A percentile compares a stretch with the other conserved stretches of the same genome.
These are phyloP conservation scores for Durio zibethinus DNA, from an alignment of 345 rosid species.

Conservation along the genomic window DNA sequence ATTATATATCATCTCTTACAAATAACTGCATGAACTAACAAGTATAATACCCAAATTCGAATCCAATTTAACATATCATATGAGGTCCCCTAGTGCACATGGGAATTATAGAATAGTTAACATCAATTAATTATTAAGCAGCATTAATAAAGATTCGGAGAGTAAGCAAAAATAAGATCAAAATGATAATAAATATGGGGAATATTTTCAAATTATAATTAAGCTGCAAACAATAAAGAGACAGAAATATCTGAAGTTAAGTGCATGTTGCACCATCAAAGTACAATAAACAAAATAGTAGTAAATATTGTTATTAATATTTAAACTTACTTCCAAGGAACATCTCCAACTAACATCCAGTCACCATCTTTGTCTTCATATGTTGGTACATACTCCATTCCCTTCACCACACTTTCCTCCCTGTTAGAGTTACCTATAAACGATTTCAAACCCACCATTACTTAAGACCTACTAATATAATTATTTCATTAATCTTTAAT, in stretches of 20 bases:
- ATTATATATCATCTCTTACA: too few relatives aligned
- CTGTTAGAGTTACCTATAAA: background rate
- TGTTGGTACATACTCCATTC: constrained; percentile 34
- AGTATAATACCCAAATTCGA: too few relatives aligned
- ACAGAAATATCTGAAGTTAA: background rate
- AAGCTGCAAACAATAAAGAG: background rate
- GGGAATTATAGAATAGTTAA: background rate
- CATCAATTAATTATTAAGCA: too few relatives aligned
- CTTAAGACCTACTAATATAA: background rate
- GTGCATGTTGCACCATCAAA: background rate
- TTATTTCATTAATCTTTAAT: background rate
- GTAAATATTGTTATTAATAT: background rate
- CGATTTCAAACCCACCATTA: background rate
- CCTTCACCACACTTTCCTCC: constrained; percentile 53
- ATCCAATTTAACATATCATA: too few relatives aligned
- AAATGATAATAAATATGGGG: background rate
- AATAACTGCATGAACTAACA: too few relatives aligned
- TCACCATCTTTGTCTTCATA: constrained; percentile 66
- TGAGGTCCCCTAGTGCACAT: background rate
- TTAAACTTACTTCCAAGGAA: constrained; percentile 54
- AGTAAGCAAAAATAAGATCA: too few relatives aligned
- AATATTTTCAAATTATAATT: background rate
- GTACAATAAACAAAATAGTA: background rate
- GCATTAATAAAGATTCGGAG: too few relatives aligned
- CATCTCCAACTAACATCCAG: constrained; percentile 72